Conservation (phyloP, 2,329 filamentous ascomycete genomes). For the Drechslerella dactyloides region DNA sequence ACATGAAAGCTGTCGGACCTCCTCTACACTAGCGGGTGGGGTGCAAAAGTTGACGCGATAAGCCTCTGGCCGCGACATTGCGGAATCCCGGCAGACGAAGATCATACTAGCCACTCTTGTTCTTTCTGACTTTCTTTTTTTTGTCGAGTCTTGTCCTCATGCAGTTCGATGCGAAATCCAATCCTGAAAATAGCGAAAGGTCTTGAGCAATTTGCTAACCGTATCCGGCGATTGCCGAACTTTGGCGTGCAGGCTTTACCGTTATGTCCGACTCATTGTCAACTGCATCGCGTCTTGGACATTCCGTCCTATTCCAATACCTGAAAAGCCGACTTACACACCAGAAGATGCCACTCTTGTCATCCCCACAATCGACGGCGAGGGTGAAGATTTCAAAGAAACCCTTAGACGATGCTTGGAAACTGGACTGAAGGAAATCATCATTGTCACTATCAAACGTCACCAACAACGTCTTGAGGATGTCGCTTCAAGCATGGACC, state of each 20-base stretch:
- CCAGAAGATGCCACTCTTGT: constrained; percentile 86
- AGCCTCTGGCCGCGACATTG: constrained; percentile 25
- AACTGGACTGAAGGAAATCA: constrained; percentile 73
- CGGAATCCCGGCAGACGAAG: constrained; percentile 13
- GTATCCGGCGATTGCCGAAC: constrained; percentile 34
- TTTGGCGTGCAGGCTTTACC: constrained; percentile 71
- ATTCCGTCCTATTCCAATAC: constrained; percentile 83
- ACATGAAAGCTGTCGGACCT: constrained; percentile 46
- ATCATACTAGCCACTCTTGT: neutral
- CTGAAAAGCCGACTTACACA: constrained; percentile 75
- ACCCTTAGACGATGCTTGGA: constrained; percentile 79
- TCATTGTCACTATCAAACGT: constrained; percentile 84
- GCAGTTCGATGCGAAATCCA: constrained; percentile 14
- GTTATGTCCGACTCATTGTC: constrained; percentile 83
- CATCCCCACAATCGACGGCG: constrained; percentile 88
- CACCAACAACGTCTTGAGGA: constrained; percentile 73
- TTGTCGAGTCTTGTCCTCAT: neutral
- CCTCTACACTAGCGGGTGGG: constrained; percentile 22
- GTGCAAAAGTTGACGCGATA: constrained; percentile 41
- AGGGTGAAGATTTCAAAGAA: constrained; percentile 79
- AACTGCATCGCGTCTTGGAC: constrained; percentile 85
- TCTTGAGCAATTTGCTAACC: constrained; percentile 27
- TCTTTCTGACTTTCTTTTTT: neutral
- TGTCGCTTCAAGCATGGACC: constrained; percentile 69
- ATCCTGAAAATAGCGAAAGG: constrained; percentile 5